Evolutionary conservation across 495 filamentous ascomycete genomes (phyloP), one percentile per base, ranked within the genome.

Genomic region (Oidiodendron maius): DNA sequence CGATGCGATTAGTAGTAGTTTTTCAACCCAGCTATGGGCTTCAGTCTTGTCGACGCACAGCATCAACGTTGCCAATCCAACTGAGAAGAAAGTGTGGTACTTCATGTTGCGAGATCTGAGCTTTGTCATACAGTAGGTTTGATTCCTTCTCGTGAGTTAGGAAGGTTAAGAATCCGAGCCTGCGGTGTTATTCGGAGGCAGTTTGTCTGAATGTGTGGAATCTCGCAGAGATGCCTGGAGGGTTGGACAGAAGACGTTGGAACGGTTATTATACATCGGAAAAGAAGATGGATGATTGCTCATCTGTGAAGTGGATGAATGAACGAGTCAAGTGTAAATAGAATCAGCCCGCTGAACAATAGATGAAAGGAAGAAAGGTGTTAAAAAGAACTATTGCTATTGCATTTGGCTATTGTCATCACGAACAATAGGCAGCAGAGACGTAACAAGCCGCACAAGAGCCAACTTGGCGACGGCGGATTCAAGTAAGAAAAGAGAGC

Each of bases 21-120:
- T 63, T 60, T 94, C 88, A 13, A 89, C 72, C 91, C 91, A 96
- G 15, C 36, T 52, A 25, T 61, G 59, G 21, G 55, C 52, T 20
- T 44, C 4, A 12, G 38, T 34, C 5, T 30, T 44, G 15, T 49
- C 9, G 12, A 32, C 22, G 38, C 21, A 54, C 11, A 28, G 32
- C 3, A 50, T 18, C 11, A 53, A 37, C 22, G 38, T 26, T 37
- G 34, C 24, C 55, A 21, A 10, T 17, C n/a, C 12, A 24, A 23
- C 3, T n/a, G 32, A 12, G 12, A 8, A 4, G 40, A 20, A 44
- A 46, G 21, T 12, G 23, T 5, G 18, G 46, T 34, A 17, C 20
- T 16, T 51, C 47, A 45, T 54, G 32, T 5, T 47, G 50, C n/a
- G n/a, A n/a, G n/a, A n/a, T n/a, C n/a, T n/a, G n/a, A n/a, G n/a